phyloP scores from a whole-genome alignment of 2,329 filamentous ascomycete genomes.

The Aspergillus uvarum region DNA sequence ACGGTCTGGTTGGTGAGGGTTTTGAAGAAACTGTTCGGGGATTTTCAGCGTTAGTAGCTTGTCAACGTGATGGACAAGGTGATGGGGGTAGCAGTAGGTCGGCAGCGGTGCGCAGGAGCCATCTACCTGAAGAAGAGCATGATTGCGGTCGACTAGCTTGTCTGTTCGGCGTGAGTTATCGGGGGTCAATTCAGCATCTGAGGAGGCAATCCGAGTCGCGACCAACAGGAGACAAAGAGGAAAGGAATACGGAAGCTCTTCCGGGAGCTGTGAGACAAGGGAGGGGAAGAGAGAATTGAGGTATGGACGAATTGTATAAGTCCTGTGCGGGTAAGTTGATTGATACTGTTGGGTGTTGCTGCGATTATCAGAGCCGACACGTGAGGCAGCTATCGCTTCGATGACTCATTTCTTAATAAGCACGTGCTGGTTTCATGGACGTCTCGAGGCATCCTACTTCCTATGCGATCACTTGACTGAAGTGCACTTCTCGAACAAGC shows the following conservation, averaged over 20 bases:
- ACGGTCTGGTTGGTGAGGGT: constrained; percentile 96
- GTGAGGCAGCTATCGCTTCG: background rate
- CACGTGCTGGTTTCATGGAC: background rate
- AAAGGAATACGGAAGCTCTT: background rate
- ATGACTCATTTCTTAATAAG: background rate
- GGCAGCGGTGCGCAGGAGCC: background rate
- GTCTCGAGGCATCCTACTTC: too few species aligned
- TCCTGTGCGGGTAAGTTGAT: background rate
- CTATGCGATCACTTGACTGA: too few species aligned
- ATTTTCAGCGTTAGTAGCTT: background rate
- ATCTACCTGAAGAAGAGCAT: constrained; percentile 57
- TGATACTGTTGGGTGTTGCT: background rate
- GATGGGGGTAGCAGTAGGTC: too few species aligned
- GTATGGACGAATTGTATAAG: background rate
- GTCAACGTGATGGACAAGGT: too few species aligned
- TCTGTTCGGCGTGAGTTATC: background rate
- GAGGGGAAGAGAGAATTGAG: background rate
- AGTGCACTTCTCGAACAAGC: too few species aligned
- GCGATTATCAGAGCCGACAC: background rate
- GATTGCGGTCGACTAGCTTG: constrained; percentile 21
- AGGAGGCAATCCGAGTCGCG: background rate
- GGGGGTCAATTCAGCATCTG: background rate
- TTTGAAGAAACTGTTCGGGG: constrained; percentile 80
- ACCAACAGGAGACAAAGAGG: background rate
- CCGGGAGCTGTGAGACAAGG: background rate